These are phyloP conservation scores for Epichloe sibirici DNA, from an alignment of 2,329 filamentous ascomycete genomes.

Conservation along the genomic window DNA sequence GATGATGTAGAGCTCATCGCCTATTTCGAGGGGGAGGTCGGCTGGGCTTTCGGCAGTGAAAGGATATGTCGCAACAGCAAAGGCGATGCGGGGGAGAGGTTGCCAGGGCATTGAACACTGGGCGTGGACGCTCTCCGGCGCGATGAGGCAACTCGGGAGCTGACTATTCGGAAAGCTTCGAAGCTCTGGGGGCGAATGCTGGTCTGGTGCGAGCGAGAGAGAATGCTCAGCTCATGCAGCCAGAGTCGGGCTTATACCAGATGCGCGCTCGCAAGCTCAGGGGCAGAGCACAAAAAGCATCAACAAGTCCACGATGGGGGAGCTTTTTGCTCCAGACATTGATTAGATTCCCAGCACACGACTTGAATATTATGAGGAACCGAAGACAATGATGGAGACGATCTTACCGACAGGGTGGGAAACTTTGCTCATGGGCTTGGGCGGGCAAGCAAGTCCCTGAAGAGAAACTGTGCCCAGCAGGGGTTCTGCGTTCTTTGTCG, in stretches of 20 bases:
- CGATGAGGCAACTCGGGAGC: conserved; percentile 1
- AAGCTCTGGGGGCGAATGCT: neutral
- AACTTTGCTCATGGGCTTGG: neutral
- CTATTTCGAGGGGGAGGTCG: conserved; percentile 91
- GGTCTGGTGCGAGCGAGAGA: neutral
- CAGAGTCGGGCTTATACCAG: neutral
- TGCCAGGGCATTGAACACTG: conserved; percentile 73
- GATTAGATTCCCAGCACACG: neutral
- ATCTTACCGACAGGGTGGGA: neutral
- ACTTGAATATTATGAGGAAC: neutral
- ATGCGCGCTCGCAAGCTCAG: conserved; percentile 3
- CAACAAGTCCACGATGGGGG: conserved; percentile 1
- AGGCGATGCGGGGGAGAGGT: conserved; percentile 92
- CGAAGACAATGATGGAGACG: neutral
- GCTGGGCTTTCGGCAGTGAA: conserved; percentile 78
- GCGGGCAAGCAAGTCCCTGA: conserved; percentile 4
- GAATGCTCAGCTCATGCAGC: neutral
- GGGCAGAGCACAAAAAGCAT: conserved; percentile 1
- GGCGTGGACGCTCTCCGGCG: conserved; percentile 8
- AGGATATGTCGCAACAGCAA: conserved; percentile 91
- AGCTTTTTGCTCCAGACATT: conserved; percentile 1
- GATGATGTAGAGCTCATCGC: conserved; percentile 97
- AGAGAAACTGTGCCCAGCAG: conserved; percentile 1
- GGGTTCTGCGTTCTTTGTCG: conserved; percentile 5
- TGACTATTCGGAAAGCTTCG: neutral